Conservation (phyloP, 495 filamentous ascomycete genomes). For the Aspergillus sparsus region DNA sequence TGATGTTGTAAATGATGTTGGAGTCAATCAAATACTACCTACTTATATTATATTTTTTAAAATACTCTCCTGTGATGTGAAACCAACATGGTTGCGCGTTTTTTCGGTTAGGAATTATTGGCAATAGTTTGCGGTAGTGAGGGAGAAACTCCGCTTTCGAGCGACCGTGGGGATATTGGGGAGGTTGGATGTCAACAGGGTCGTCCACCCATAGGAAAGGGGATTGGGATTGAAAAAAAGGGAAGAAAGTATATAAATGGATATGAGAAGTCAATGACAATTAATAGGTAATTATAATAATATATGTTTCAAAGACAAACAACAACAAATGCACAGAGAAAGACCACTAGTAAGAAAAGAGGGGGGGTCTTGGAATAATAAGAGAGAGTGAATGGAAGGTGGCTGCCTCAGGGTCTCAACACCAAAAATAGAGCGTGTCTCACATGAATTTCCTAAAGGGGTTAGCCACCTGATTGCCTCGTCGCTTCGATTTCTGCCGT, state of each 20-base stretch:
- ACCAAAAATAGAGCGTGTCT: slow-evolving; percentile 32
- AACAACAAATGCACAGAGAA: too few relatives aligned
- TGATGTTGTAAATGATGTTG: slow-evolving; percentile 8
- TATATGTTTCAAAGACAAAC: too few relatives aligned
- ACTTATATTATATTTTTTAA: neutral
- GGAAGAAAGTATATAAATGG: neutral
- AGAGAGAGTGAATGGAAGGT: neutral
- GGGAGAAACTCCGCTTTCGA: neutral
- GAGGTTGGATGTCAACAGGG: neutral
- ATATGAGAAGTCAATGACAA: too few relatives aligned
- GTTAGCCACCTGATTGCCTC: slow-evolving; percentile 21
- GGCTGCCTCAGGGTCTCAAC: slow-evolving; percentile 14
- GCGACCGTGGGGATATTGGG: slow-evolving; percentile 8
- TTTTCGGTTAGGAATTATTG: slow-evolving; percentile 18
- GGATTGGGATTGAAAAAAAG: neutral
- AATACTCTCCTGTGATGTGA: neutral
- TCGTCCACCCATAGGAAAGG: neutral
- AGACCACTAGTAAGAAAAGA: too few relatives aligned
- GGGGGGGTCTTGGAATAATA: neutral
- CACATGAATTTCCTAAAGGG: slow-evolving; percentile 22
- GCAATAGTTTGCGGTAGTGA: slow-evolving; percentile 20
- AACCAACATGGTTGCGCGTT: slow-evolving; percentile 2
- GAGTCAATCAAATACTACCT: slow-evolving; percentile 3
- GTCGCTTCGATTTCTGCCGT: slow-evolving; percentile 19
- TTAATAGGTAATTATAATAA: too few relatives aligned